phyloP scores from a whole-genome alignment of 148 eudicot genomes.

The Pharnaceum exiguum region DNA sequence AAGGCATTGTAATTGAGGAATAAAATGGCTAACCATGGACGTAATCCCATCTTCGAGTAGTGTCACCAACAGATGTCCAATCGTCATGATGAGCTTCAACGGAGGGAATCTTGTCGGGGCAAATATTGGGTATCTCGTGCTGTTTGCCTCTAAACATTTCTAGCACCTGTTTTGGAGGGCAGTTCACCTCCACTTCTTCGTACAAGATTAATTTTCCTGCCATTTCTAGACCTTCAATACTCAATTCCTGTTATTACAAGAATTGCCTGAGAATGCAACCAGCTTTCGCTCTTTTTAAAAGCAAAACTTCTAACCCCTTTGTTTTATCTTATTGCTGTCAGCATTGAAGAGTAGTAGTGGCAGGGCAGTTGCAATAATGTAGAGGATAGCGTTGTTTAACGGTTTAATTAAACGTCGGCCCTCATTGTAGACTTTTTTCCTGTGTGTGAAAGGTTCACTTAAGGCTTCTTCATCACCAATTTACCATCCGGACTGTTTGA shows the following conservation, averaged over 20 bases:
- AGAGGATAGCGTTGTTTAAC: too few relatives aligned
- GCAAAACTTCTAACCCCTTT: too few relatives aligned
- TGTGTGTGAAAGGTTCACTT: too few relatives aligned
- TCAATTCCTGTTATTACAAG: neutral
- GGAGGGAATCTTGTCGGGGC: neutral
- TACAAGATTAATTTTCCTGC: neutral
- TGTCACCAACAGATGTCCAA: neutral
- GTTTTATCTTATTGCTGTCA: too few relatives aligned
- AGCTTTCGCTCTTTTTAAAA: too few relatives aligned
- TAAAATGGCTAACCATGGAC: neutral
- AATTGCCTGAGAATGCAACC: neutral
- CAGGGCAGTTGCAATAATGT: too few relatives aligned
- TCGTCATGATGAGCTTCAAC: neutral
- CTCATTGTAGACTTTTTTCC: too few relatives aligned
- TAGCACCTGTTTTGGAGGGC: neutral
- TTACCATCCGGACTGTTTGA: too few relatives aligned
- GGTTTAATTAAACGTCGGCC: too few relatives aligned
- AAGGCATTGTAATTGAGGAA: too few relatives aligned
- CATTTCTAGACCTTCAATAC: neutral
- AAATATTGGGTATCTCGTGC: neutral
- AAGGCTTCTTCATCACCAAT: too few relatives aligned
- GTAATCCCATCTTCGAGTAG: neutral
- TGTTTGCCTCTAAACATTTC: conserved; percentile 2
- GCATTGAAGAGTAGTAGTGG: too few relatives aligned
- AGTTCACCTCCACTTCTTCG: neutral